A percentile compares a stretch with the other conserved stretches of the same genome.
Conservation (phyloP, 2,329 filamentous ascomycete species). For the Teratosphaeria destructans region DNA sequence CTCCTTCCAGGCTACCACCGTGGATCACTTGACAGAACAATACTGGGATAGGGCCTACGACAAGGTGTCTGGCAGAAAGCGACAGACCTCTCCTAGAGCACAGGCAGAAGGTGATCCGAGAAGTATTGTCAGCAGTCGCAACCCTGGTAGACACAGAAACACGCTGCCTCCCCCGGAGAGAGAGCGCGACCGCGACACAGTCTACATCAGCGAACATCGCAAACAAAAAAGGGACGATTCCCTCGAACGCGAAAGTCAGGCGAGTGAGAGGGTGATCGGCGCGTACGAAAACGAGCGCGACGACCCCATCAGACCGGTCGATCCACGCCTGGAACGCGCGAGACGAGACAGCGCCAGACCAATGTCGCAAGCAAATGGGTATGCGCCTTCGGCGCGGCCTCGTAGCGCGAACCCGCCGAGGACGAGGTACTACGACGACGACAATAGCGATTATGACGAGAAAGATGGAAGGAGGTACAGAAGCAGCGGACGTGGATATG, state of each 20-base stretch:
- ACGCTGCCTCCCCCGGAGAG: slow-evolving; percentile 5
- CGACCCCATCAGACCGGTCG: slow-evolving; percentile 19
- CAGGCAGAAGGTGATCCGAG: not conserved
- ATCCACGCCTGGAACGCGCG: slow-evolving; percentile 11
- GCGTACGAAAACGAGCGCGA: slow-evolving; percentile 22
- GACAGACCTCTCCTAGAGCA: not conserved
- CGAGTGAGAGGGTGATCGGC: slow-evolving; percentile 14
- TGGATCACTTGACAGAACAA: slow-evolving; percentile 15
- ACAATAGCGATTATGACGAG: slow-evolving; percentile 24
- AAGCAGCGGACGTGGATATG: slow-evolving; percentile 15
- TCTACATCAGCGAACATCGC: slow-evolving; percentile 1
- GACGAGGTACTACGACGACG: slow-evolving; percentile 18
- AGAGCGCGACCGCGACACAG: not conserved
- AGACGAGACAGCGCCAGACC: slow-evolving; percentile 13
- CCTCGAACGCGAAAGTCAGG: slow-evolving; percentile 14
- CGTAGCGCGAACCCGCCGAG: slow-evolving; percentile 18
- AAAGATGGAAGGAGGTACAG: slow-evolving; percentile 14
- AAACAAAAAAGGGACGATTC: slow-evolving; percentile 3
- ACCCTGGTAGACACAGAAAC: slow-evolving; percentile 1
- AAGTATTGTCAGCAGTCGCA: not conserved
- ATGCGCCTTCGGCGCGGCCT: slow-evolving; percentile 13
- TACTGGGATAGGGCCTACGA: slow-evolving; percentile 21
- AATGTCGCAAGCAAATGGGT: slow-evolving; percentile 17
- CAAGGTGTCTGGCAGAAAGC: slow-evolving; percentile 1
- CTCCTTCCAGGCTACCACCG: slow-evolving; percentile 2